A percentile compares a stretch with the other conserved stretches of the same genome.
Evolutionary conservation across 306 rosid species (phyloP).

Genomic region (Lathyrus aphaca): DNA sequence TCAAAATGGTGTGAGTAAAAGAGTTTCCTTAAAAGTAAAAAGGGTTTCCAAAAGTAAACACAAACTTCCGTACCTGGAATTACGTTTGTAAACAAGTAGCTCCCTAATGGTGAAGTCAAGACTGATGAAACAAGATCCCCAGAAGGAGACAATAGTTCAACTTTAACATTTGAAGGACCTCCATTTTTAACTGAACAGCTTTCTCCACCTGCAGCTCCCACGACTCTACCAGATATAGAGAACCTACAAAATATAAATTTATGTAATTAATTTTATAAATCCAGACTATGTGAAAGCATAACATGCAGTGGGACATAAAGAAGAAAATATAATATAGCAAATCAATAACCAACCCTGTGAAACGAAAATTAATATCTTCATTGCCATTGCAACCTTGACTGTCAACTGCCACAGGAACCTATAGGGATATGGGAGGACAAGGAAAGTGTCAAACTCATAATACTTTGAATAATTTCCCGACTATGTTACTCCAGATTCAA

Average conservation of each 20-base stretch:
- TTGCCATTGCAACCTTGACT: conserved; percentile 86
- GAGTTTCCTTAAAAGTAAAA: conserved; percentile 13
- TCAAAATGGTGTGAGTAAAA: conserved; percentile 26
- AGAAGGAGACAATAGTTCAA: conserved; percentile 70
- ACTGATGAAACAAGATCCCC: conserved; percentile 75
- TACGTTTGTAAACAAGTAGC: conserved; percentile 76
- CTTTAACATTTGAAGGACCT: conserved; percentile 84
- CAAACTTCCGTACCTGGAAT: conserved; percentile 71
- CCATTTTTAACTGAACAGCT: conserved; percentile 74
- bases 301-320: conserved; percentile 26
- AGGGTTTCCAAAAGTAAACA: conserved; percentile 33
- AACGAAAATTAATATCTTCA: conserved; percentile 88
- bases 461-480: conserved; percentile 18
- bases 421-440: conserved; percentile 1
- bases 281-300: conserved; percentile 30
- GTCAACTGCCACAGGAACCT: conserved; percentile 90
- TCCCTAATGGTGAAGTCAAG: conserved; percentile 70
- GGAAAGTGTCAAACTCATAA: conserved; percentile 27
- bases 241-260: conserved; percentile 61
- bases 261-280: conserved; percentile 29
- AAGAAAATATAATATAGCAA: conserved; percentile 12
- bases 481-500: conserved; percentile 14
- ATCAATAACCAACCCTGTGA: conserved; percentile 76
- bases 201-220: conserved; percentile 88
- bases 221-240: conserved; percentile 84